Percentiles rank a stretch among this genome's conserved stretches.
These are phyloP conservation scores for Grosmannia penicillata DNA, from an alignment of 2,329 filamentous ascomycete genomes.

Conservation along the genomic window DNA sequence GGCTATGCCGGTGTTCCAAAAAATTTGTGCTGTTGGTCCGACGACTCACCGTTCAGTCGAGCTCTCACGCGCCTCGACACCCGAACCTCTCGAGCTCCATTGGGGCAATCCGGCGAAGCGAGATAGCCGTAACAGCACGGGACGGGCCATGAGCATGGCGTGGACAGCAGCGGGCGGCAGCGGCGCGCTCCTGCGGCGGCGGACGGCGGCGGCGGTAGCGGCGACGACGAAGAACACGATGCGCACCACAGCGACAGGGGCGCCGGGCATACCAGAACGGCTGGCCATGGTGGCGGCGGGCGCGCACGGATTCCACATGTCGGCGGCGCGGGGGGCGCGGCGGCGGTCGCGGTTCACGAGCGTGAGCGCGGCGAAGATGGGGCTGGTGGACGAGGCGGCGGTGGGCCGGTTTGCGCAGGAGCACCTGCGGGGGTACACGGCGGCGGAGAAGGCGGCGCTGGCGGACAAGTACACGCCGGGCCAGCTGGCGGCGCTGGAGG, in stretches of 20 bases:
- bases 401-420: constrained; percentile 29
- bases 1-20: too few species aligned
- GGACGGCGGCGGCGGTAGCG: background rate
- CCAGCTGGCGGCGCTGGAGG: constrained; percentile 69
- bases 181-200: constrained; percentile 6
- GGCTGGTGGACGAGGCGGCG: constrained; percentile 28
- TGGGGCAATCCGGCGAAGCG: too few species aligned
- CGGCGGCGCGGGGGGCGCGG: constrained; percentile 28
- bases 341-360: constrained; percentile 35
- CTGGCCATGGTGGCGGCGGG: too few species aligned
- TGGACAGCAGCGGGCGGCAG: constrained; percentile 6
- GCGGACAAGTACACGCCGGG: constrained; percentile 58
- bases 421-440: constrained; percentile 48
- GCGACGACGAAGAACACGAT: background rate
- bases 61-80: too few species aligned
- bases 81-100: too few species aligned
- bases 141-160: constrained; percentile 8
- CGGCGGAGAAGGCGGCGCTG: constrained; percentile 48
- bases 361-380: constrained; percentile 36
- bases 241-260: background rate
- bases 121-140: background rate
- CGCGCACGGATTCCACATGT: constrained; percentile 32
- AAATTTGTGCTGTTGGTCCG: too few species aligned
- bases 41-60: too few species aligned
- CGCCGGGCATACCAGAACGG: background rate